phyloP scores from a whole-genome alignment of 1,284 basidiomycete species.

The Malassezia nana region DNA sequence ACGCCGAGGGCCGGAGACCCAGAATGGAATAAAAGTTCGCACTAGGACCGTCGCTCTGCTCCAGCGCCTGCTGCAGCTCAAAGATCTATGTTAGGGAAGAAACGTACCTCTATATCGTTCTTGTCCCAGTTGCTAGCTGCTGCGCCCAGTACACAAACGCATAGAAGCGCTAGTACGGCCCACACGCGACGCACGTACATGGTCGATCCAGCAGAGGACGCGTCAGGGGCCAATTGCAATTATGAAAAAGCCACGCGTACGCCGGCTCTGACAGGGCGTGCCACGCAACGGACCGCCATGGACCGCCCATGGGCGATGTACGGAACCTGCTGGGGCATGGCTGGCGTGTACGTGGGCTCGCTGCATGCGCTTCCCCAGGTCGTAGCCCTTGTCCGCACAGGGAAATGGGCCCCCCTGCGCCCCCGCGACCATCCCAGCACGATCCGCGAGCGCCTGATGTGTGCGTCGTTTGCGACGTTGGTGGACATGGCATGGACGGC shows the following conservation, averaged over 20 bases:
- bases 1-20: conserved; percentile 23
- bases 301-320: neutral
- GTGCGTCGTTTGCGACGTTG: conserved; percentile 19
- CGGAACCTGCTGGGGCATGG: neutral
- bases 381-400: neutral
- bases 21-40: conserved; percentile 42
- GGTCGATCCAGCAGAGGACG: neutral
- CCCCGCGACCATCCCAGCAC: conserved; percentile 26
- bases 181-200: conserved; percentile 13
- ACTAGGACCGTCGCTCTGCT: conserved; percentile 26
- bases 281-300: no score
- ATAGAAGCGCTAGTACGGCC: conserved; percentile 4
- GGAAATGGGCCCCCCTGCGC: neutral
- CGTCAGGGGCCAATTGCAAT: neutral
- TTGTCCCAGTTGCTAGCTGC: conserved; percentile 29
- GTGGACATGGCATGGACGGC: conserved; percentile 3
- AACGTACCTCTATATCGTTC: conserved; percentile 30
- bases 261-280: neutral
- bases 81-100: conserved; percentile 28
- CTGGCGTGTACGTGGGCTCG: conserved; percentile 16
- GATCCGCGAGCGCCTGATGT: conserved; percentile 24
- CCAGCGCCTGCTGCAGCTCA: conserved; percentile 39
- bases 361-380: conserved; percentile 7
- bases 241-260: neutral
- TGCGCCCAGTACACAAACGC: conserved; percentile 5